Conservation (phyloP, 768 basidiomycete genomes). For the Daedaleopsis nitida region DNA sequence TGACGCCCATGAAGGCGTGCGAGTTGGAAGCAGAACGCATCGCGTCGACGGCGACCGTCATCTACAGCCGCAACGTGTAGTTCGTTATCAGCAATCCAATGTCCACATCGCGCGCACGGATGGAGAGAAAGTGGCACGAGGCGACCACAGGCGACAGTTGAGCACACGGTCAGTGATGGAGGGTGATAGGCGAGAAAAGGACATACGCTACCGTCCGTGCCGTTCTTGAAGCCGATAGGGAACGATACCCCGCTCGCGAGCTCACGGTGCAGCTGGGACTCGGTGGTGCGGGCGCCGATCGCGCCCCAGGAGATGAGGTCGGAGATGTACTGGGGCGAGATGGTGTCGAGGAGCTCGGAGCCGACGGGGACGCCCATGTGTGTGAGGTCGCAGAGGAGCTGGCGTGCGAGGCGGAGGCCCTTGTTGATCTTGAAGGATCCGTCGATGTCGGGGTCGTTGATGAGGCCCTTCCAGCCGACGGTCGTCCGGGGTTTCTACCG, state of each 20-base stretch:
- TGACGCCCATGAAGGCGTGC: conserved; percentile 96
- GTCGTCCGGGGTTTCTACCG: conserved; percentile 92
- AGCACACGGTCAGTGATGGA: conserved; percentile 1
- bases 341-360: conserved; percentile 88
- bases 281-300: conserved; percentile 96
- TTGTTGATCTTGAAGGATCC: conserved; percentile 97
- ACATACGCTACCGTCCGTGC: conserved; percentile 81
- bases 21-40: conserved; percentile 92
- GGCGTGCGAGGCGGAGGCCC: conserved; percentile 84
- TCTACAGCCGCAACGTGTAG: conserved; percentile 27
- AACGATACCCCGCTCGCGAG: conserved; percentile 95
- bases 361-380: conserved; percentile 90
- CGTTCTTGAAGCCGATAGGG: conserved; percentile 99
- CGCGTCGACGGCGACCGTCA: conserved; percentile 92
- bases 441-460: conserved; percentile 94
- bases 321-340: conserved; percentile 80
- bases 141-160: no score
- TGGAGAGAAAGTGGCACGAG: neutral
- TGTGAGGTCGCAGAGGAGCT: conserved; percentile 91
- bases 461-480: conserved; percentile 96
- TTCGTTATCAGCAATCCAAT: neutral
- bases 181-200: neutral
- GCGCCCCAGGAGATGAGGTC: conserved; percentile 92
- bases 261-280: conserved; percentile 96
- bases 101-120: neutral